These are phyloP conservation scores for Fagus sylvatica DNA, from an alignment of 306 rosid genomes.

Conservation along the genomic window DNA sequence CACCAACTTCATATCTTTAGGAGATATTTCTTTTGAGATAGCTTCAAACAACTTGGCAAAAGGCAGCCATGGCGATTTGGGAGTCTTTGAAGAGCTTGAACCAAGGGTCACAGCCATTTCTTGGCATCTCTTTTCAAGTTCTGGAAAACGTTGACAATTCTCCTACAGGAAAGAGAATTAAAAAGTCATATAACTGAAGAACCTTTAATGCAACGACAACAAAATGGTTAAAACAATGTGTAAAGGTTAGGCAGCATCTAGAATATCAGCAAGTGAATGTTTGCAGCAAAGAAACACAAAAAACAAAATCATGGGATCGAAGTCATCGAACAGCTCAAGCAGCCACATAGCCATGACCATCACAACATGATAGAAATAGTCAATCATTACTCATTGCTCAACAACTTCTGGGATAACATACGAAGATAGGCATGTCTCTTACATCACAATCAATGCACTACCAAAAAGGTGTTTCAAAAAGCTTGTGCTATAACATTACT, in stretches of 20 bases:
- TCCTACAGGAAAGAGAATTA: conserved; percentile 25
- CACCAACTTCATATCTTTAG: conserved; percentile 46
- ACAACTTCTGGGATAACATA: not conserved
- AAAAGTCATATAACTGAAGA: not conserved
- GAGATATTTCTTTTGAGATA: conserved; percentile 48
- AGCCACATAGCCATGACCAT: not conserved
- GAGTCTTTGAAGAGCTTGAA: conserved; percentile 46
- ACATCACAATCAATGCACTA: not conserved
- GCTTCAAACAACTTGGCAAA: conserved; percentile 71
- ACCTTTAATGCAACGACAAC: not conserved
- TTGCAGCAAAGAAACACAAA: not conserved
- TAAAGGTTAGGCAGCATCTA: not conserved
- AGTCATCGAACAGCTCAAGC: not conserved
- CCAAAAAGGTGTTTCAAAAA: not conserved
- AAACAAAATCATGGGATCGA: not conserved
- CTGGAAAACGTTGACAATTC: conserved; percentile 24
- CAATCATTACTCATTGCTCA: not conserved
- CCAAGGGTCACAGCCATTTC: conserved; percentile 42
- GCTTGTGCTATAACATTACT: not conserved
- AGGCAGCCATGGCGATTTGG: conserved; percentile 84
- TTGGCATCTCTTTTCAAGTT: conserved; percentile 31
- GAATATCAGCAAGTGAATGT: not conserved
- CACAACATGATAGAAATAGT: not conserved
- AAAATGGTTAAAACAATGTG: not conserved
- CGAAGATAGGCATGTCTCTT: not conserved